A percentile compares a stretch with the other conserved stretches of the same genome.
Conservation (phyloP, 495 filamentous ascomycete species). For the Lichenothelia convexa region DNA sequence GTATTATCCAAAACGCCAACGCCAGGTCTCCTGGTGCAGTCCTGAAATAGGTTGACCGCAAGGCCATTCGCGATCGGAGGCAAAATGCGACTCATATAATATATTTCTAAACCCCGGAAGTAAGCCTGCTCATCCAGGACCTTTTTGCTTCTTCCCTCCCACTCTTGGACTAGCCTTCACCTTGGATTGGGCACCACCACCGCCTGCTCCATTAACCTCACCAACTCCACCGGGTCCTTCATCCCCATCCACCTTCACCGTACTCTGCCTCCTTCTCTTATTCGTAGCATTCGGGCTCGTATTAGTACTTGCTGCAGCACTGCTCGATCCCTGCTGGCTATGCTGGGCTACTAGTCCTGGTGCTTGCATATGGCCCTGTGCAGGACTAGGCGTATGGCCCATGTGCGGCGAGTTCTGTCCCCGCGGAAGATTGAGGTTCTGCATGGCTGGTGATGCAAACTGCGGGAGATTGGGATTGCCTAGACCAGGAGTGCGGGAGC, state of each 20-base stretch:
- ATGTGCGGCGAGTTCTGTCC: conserved; percentile 5
- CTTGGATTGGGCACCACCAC: conserved; percentile 28
- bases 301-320: conserved; percentile 58
- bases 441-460: too few species aligned
- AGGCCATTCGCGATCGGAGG: too few species aligned
- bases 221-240: conserved; percentile 22
- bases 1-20: too few species aligned
- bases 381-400: conserved; percentile 23
- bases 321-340: conserved; percentile 48
- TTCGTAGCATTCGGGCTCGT: conserved; percentile 67
- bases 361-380: conserved; percentile 38
- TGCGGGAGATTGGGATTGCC: too few species aligned
- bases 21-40: too few species aligned
- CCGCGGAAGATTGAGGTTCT: too few species aligned
- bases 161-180: conserved; percentile 21
- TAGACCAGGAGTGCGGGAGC: too few species aligned
- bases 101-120: too few species aligned
- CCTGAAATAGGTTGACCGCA: too few species aligned
- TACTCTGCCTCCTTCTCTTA: conserved; percentile 59
- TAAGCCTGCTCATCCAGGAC: too few species aligned
- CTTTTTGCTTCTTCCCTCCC: conserved; percentile 15
- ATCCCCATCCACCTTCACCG: conserved; percentile 60
- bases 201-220: too few species aligned
- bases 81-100: too few species aligned
- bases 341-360: conserved; percentile 54